Conservation (phyloP, 495 filamentous ascomycete species). For the Xylaria curta region DNA sequence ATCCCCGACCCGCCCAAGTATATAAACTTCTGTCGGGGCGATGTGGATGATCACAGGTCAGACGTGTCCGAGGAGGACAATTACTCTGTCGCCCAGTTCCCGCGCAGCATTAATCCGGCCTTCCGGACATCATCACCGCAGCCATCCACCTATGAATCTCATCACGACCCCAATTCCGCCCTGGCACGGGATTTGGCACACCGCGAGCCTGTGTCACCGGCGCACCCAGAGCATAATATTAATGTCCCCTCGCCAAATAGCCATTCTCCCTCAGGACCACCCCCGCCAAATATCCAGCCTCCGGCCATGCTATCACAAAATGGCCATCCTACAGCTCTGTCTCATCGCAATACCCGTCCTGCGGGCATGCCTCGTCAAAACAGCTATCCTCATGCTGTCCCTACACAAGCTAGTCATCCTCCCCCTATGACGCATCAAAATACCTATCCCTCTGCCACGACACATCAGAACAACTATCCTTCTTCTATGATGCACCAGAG, state of each 20-base stretch:
- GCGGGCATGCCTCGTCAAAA: not conserved
- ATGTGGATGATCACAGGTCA: slow-evolving; percentile 79
- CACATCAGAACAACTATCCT: not conserved
- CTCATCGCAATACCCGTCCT: not conserved
- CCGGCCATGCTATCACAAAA: not conserved
- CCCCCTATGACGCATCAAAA: not conserved
- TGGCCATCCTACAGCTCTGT: not conserved
- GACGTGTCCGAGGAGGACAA: slow-evolving; percentile 82
- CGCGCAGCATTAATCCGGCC: slow-evolving; percentile 90
- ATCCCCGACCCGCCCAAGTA: slow-evolving; percentile 97
- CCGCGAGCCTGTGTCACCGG: slow-evolving; percentile 47
- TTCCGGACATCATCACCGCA: slow-evolving; percentile 89
- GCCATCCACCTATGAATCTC: slow-evolving; percentile 82
- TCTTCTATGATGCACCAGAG: not conserved
- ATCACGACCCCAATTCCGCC: slow-evolving; percentile 79
- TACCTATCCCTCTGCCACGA: not conserved
- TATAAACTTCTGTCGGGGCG: slow-evolving; percentile 97
- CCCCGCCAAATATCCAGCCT: not conserved
- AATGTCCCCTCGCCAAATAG: not conserved
- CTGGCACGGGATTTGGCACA: slow-evolving; percentile 70
- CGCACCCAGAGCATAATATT: not conserved
- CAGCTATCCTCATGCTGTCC: slow-evolving; percentile 1
- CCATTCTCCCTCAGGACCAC: not conserved
- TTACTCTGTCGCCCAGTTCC: slow-evolving; percentile 95
- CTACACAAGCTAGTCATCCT: slow-evolving; percentile 1